These are phyloP conservation scores for Brassica carinata DNA, from an alignment of 345 rosid genomes.

Conservation along the genomic window DNA sequence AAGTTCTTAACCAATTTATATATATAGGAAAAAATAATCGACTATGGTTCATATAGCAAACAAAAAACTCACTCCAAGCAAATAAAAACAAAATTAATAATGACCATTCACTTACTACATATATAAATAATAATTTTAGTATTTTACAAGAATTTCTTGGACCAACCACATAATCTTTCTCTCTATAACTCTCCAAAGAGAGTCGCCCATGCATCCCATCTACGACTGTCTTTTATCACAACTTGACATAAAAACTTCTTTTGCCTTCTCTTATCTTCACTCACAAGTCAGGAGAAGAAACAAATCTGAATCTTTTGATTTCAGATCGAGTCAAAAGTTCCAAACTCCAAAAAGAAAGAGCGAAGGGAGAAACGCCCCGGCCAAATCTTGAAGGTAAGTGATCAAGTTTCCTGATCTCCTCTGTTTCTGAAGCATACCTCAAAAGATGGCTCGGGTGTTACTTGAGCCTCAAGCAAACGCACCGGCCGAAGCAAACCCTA, in stretches of 20 bases:
- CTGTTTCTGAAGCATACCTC: slow-evolving; percentile 6
- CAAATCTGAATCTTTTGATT: slow-evolving; percentile 15
- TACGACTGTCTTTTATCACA: slow-evolving; percentile 20
- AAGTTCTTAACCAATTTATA: neutral
- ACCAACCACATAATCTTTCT: slow-evolving; percentile 32
- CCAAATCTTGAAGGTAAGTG: slow-evolving; percentile 25
- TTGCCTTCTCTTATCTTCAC: slow-evolving; percentile 16
- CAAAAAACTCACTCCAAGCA: neutral
- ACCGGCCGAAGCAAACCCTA: slow-evolving; percentile 23
- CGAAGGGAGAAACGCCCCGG: neutral
- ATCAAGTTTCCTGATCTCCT: slow-evolving; percentile 5
- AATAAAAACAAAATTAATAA: slow-evolving; percentile 14
- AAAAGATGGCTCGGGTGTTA: slow-evolving; percentile 37
- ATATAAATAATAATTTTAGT: slow-evolving; percentile 1
- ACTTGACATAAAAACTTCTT: neutral
- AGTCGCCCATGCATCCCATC: slow-evolving; percentile 29
- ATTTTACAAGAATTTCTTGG: slow-evolving; percentile 15
- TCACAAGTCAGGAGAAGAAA: slow-evolving; percentile 31
- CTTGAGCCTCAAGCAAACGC: slow-evolving; percentile 28
- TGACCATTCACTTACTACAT: slow-evolving; percentile 33
- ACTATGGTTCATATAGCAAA: neutral
- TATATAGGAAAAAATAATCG: neutral
- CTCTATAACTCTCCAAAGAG: slow-evolving; percentile 20
- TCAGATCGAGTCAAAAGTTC: slow-evolving; percentile 9
- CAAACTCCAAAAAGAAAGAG: slow-evolving; percentile 9